Evolutionary conservation across 2,329 filamentous ascomycete genomes (phyloP).

Genomic region (Colletotrichum sansevieriae): DNA sequence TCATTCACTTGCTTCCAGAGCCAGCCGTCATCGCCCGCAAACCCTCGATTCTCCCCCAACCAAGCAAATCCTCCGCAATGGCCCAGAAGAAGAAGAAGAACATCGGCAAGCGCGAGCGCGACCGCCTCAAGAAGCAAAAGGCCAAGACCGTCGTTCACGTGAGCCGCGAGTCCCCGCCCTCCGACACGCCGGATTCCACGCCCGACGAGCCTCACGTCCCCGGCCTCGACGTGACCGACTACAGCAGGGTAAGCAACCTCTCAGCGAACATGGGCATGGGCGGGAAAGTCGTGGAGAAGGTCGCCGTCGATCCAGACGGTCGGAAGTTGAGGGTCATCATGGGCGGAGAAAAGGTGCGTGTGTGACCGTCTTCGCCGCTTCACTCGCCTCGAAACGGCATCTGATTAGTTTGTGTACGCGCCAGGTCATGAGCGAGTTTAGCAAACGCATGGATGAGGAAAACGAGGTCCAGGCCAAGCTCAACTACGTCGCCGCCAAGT

Average conservation of each 20-base stretch:
- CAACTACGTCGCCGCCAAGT: not conserved
- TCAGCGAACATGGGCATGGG: not conserved
- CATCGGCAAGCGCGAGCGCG: slow-evolving; percentile 14
- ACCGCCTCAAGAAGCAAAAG: slow-evolving; percentile 17
- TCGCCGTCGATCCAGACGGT: not conserved
- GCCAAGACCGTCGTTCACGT: not conserved
- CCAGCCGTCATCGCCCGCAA: too few relatives aligned
- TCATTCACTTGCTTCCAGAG: too few relatives aligned
- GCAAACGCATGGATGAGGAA: not conserved
- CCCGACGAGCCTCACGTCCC: not conserved
- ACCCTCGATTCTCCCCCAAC: too few relatives aligned
- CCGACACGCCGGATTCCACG: not conserved
- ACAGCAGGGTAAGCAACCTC: slow-evolving; percentile 1
- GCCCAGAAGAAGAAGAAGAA: slow-evolving; percentile 6
- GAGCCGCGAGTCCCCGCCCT: rapidly evolving
- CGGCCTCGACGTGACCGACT: not conserved
- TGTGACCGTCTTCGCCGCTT: too few relatives aligned
- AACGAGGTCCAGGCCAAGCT: not conserved
- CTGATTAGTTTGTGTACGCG: not conserved
- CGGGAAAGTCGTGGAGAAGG: not conserved
- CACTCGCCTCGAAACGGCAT: too few relatives aligned
- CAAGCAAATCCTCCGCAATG: not conserved
- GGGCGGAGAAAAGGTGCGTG: not conserved
- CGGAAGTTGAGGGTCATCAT: slow-evolving; percentile 10
- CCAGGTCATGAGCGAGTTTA: slow-evolving; percentile 1